Conservation (phyloP, 2,329 filamentous ascomycete species). For the Paraphaeosphaeria sporulosa region DNA sequence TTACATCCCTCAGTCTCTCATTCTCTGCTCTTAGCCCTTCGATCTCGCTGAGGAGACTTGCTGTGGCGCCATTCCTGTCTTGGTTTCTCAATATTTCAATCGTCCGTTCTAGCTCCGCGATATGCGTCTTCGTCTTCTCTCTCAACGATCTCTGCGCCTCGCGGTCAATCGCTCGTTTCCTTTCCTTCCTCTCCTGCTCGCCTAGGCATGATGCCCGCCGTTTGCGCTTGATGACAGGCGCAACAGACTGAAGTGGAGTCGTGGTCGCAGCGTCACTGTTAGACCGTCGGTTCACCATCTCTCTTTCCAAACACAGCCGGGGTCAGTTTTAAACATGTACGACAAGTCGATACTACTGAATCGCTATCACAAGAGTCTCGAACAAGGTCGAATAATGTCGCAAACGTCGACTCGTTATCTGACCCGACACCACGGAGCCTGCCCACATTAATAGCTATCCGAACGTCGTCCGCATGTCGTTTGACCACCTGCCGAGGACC, state of each 20-base stretch:
- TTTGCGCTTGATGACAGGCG: constrained; percentile 43
- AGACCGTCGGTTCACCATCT: constrained; percentile 35
- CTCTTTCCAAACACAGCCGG: background rate
- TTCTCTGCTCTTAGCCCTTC: constrained; percentile 42
- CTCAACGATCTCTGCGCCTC: constrained; percentile 46
- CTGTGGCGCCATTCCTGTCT: constrained; percentile 42
- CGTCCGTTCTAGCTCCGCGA: constrained; percentile 46
- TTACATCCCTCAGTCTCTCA: constrained; percentile 41
- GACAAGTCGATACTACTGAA: constrained; percentile 3
- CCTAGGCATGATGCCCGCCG: constrained; percentile 43
- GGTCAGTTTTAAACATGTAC: background rate
- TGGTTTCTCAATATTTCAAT: constrained; percentile 45
- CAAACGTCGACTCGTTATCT: background rate
- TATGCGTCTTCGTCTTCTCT: constrained; percentile 49
- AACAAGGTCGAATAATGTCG: background rate
- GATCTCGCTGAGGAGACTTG: constrained; percentile 42
- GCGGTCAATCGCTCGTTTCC: constrained; percentile 47
- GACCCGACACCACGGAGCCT: background rate
- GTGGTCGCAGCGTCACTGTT: constrained; percentile 34
- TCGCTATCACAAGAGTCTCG: background rate
- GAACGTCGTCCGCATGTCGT: background rate
- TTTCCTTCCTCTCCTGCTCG: constrained; percentile 44
- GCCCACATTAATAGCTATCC: background rate
- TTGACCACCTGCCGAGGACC: constrained; percentile 20
- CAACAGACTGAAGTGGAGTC: constrained; percentile 21